Evolutionary conservation across 1,284 basidiomycete species (phyloP).

Genomic region (Cryptococcus floricola): DNA sequence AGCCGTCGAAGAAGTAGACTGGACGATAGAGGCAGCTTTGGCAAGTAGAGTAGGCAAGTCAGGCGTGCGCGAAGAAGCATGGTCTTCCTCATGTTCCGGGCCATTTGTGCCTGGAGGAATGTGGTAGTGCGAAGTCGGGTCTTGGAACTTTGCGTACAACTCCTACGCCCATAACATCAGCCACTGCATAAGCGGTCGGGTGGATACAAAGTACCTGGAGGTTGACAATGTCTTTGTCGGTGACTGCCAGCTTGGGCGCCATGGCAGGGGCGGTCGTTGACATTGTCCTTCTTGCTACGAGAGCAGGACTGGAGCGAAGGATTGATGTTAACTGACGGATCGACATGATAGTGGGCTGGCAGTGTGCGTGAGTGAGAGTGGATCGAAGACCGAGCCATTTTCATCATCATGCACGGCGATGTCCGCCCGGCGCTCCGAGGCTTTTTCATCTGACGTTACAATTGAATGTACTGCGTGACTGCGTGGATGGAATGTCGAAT

Average conservation of each 20-base stretch:
- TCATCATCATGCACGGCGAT: no score
- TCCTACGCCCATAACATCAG: conserved; percentile 18
- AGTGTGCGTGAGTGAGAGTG: no score
- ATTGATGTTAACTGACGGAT: no score
- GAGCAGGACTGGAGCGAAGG: no score
- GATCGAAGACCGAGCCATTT: no score
- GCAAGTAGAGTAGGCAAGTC: background rate
- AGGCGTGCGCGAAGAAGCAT: conserved; percentile 25
- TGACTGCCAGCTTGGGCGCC: background rate
- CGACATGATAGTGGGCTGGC: no score
- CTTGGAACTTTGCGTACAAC: conserved; percentile 35
- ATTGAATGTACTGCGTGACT: background rate
- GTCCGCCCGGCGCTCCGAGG: no score
- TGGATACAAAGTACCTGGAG: background rate
- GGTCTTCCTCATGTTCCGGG: conserved; percentile 40
- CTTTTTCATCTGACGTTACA: background rate
- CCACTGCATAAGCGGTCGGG: background rate
- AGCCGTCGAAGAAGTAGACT: conserved; percentile 1
- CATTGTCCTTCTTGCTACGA: no score
- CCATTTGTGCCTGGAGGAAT: conserved; percentile 36
- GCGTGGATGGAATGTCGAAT: no score
- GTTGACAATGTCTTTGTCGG: conserved; percentile 6
- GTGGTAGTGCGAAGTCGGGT: conserved; percentile 40
- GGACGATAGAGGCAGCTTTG: background rate
- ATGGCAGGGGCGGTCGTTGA: no score